Conservation (phyloP, 331 rosid species). For the Phaseolus coccineus region DNA sequence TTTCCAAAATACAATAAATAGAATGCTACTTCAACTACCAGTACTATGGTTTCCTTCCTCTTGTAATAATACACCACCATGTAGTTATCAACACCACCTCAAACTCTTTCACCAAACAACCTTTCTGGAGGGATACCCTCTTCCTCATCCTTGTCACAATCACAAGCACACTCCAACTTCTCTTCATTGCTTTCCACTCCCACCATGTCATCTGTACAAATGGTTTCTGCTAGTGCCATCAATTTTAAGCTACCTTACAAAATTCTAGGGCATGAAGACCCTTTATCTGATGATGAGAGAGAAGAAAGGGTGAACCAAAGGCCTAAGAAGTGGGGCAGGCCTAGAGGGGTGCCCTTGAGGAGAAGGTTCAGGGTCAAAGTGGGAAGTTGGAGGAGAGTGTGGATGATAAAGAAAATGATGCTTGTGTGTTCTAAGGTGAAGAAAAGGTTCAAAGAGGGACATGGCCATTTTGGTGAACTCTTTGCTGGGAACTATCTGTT, state of each 20-base stretch:
- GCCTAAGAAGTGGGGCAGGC: background rate
- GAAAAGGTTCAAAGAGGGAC: conserved; percentile 22
- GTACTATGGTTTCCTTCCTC: background rate
- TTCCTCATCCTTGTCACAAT: background rate
- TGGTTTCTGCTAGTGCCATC: background rate
- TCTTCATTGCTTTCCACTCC: background rate
- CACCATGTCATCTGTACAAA: background rate
- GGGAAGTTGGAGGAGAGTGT: conserved; percentile 8
- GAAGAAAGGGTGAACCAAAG: background rate
- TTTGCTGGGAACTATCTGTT: conserved; percentile 22
- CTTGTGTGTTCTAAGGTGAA: conserved; percentile 1
- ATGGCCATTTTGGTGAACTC: conserved; percentile 12
- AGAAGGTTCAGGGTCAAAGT: background rate
- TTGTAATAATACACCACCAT: background rate
- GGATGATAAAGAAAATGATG: background rate
- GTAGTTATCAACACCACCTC: background rate
- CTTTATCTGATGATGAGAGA: background rate
- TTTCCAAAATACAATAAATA: background rate
- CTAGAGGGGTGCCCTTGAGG: conserved; percentile 17
- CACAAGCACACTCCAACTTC: background rate
- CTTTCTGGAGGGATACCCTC: background rate
- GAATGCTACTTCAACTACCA: conserved; percentile 24
- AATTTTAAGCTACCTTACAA: conserved; percentile 10
- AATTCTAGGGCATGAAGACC: background rate
- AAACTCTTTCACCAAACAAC: background rate